A percentile compares a stretch with the other conserved stretches of the same genome.
phyloP scores from a whole-genome alignment of 2,329 filamentous ascomycete genomes.

The Colletotrichum sp. region DNA sequence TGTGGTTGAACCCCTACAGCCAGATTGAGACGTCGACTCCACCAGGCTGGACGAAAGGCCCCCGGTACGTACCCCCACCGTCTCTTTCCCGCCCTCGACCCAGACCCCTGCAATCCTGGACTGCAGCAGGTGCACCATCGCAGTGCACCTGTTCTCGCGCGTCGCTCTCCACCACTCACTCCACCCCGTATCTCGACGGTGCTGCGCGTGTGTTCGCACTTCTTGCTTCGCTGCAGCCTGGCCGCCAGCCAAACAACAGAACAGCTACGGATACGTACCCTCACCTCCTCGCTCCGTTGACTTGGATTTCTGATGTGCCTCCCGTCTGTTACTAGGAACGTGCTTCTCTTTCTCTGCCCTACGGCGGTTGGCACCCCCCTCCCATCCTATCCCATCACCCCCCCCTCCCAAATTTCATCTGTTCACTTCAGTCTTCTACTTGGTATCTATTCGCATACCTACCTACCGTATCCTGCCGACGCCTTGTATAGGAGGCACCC shows the following conservation, averaged over 20 bases:
- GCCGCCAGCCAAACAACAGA: not conserved
- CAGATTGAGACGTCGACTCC: not conserved
- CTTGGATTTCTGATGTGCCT: not conserved
- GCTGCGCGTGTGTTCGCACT: not conserved
- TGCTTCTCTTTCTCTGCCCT: not conserved
- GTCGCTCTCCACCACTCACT: not conserved
- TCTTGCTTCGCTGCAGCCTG: not conserved
- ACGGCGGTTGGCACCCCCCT: not conserved
- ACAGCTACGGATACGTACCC: not conserved
- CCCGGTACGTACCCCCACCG: constrained; percentile 14
- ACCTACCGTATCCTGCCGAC: not conserved
- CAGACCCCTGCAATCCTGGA: not conserved
- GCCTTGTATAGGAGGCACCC: not conserved
- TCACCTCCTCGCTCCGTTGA: not conserved
- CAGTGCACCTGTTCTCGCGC: not conserved
- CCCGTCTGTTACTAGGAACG: not conserved
- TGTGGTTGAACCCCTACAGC: not conserved
- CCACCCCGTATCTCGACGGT: not conserved
- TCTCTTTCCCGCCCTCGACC: not conserved
- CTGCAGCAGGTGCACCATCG: not conserved
- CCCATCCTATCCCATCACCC: not conserved
- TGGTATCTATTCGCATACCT: not conserved
- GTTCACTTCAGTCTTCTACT: not conserved
- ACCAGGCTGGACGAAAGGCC: not conserved
- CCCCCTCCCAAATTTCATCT: not conserved